Evolutionary conservation across 164 flowering plant genomes (phyloP), one percentile per base, ranked within the genome.

Genomic region (Pachysandra terminalis): DNA sequence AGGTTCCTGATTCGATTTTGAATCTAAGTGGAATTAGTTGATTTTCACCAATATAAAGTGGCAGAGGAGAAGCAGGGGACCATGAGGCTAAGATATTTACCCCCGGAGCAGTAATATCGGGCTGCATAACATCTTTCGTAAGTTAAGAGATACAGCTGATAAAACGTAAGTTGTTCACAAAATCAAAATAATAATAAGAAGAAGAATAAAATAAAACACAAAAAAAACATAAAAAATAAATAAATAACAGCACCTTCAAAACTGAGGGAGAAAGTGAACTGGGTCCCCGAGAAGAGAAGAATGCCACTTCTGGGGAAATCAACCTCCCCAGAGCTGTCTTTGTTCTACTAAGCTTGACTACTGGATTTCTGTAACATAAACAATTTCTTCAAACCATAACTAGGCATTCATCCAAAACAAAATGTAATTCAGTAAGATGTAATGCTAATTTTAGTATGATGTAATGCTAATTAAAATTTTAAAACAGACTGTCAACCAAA

Each of bases 51-150:
- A 22, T 45, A 28, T 32, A 58, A 8, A 68, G 5, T 28, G n/a
- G n/a, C n/a, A n/a, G n/a, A n/a, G 65, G 51, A 12, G 69, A 40
- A 69, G 73, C 77, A 61, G 75, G 77, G 23, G 81, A 59, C 84
- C 81, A 77, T 5, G 91, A 54, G 0, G 91, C 91, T 67, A 85
- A 74, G 59, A 87, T 84, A 64, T 80, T 80, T 35, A 86, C 85
- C 41, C 90, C 90, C 49, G 90, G 90, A 58, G 88, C 87, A 53
- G 85, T 80, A 67, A 87, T 75, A 49, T 89, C 91, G 28, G 91
- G 90, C 90, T 86, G 81, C 65, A 79, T n/a, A 35, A 21, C 23
- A 66, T 53, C 74, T 53, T 54, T 12, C 32, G 24, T 9, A 49
- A 19, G 14, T 48, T 2, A 21, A 9, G n/a, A n/a, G n/a, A n/a